Conservation (phyloP, 129 eudicot species). For the Chrysanthemum seticuspe region DNA sequence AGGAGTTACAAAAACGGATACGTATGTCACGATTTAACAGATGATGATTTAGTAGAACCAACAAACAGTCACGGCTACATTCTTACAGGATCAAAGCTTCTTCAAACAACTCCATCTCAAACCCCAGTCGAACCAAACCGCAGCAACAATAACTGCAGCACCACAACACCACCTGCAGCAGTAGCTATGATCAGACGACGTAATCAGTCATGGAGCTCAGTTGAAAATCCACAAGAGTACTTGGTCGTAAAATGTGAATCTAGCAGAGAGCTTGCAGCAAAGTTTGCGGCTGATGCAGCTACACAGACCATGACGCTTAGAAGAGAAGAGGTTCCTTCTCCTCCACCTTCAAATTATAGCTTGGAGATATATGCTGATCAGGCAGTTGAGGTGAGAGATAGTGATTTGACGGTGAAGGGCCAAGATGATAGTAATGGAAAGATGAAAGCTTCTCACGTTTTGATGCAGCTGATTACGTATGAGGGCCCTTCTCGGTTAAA, state of each 20-base stretch:
- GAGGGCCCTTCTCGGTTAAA: slow-evolving; percentile 35
- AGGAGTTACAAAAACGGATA: slow-evolving; percentile 75
- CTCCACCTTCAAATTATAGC: slow-evolving; percentile 47
- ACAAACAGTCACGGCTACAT: slow-evolving; percentile 52
- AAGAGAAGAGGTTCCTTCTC: slow-evolving; percentile 38
- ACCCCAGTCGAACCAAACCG: slow-evolving; percentile 8
- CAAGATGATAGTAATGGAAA: slow-evolving; percentile 28
- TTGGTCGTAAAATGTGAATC: slow-evolving; percentile 51
- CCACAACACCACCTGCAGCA: slow-evolving; percentile 11
- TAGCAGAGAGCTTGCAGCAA: slow-evolving; percentile 53
- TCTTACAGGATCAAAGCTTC: slow-evolving; percentile 62
- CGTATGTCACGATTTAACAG: slow-evolving; percentile 64
- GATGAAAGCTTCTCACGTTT: slow-evolving; percentile 43
- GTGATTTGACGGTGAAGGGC: slow-evolving; percentile 29
- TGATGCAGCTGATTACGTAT: slow-evolving; percentile 50
- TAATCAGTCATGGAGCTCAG: slow-evolving; percentile 63
- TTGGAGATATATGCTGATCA: slow-evolving; percentile 38
- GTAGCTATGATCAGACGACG: slow-evolving; percentile 21
- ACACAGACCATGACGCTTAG: slow-evolving; percentile 33
- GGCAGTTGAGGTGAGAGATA: slow-evolving; percentile 5
- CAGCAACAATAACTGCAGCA: slow-evolving; percentile 6
- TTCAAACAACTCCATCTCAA: slow-evolving; percentile 21
- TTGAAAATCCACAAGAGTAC: slow-evolving; percentile 55
- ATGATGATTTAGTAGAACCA: slow-evolving; percentile 45
- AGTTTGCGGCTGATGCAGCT: slow-evolving; percentile 36